phyloP scores from a whole-genome alignment of 306 rosid species.

The Vicia faba region DNA sequence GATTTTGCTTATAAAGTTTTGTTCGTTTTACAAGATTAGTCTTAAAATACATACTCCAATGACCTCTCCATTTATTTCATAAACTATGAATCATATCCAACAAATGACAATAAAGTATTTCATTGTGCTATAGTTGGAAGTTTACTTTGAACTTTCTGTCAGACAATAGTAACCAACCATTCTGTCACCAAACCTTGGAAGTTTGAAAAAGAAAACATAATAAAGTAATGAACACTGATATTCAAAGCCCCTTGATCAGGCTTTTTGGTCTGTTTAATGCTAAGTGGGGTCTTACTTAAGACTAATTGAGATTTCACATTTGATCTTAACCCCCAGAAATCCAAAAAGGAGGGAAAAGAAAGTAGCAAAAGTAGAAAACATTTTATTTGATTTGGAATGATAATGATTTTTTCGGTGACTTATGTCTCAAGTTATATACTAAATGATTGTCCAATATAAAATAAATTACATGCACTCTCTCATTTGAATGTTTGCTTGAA shows the following conservation, averaged over 20 bases:
- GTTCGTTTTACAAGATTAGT: too few species aligned
- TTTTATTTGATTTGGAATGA: slow-evolving; percentile 16
- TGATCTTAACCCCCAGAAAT: slow-evolving; percentile 9
- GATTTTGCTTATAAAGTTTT: too few species aligned
- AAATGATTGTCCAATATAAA: slow-evolving; percentile 13
- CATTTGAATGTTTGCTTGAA: slow-evolving; percentile 17
- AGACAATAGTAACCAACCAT: not conserved
- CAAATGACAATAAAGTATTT: slow-evolving; percentile 28
- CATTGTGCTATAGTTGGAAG: slow-evolving; percentile 31
- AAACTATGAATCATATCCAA: not conserved
- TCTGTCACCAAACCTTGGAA: slow-evolving; percentile 35
- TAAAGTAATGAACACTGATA: slow-evolving; percentile 36
- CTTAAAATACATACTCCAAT: too few species aligned
- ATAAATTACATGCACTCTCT: not conserved
- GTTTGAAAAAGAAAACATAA: slow-evolving; percentile 37
- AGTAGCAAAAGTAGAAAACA: slow-evolving; percentile 13
- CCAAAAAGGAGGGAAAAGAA: not conserved
- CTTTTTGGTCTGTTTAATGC: slow-evolving; percentile 30
- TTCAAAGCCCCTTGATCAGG: slow-evolving; percentile 38
- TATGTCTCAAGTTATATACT: slow-evolving; percentile 23
- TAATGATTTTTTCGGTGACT: slow-evolving; percentile 18
- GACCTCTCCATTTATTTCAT: too few species aligned
- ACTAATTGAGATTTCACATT: slow-evolving; percentile 27
- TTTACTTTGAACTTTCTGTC: slow-evolving; percentile 33
- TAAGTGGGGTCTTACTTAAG: slow-evolving; percentile 38